Percentiles rank a stretch among this genome's conserved stretches.
These are phyloP conservation scores for Aspergillus texensis DNA, from an alignment of 2,329 filamentous ascomycete genomes.

Conservation along the genomic window DNA sequence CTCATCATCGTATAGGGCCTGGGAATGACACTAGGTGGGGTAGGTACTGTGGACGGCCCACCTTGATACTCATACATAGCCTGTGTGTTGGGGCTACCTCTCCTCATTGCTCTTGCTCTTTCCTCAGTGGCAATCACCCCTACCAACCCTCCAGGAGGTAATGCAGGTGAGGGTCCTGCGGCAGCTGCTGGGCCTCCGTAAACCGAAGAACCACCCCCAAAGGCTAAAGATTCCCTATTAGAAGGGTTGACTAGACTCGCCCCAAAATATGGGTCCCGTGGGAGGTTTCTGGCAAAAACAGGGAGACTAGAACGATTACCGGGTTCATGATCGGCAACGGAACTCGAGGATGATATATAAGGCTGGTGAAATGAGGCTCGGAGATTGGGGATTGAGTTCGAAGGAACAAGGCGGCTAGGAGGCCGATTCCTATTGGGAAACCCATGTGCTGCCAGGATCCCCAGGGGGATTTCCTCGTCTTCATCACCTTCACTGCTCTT, in stretches of 20 bases:
- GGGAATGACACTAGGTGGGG: constrained; percentile 34
- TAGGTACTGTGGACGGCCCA: constrained; percentile 34
- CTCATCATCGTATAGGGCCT: constrained; percentile 42
- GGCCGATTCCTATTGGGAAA: constrained; percentile 80
- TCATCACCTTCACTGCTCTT: constrained; percentile 63
- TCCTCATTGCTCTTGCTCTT: constrained; percentile 72
- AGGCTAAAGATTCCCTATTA: constrained; percentile 73
- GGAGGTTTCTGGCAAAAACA: constrained; percentile 79
- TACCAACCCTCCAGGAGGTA: constrained; percentile 76
- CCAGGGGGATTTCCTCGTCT: constrained; percentile 85
- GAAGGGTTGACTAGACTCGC: constrained; percentile 73
- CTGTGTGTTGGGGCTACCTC: constrained; percentile 74
- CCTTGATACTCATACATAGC: constrained; percentile 43
- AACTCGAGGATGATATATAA: constrained; percentile 57
- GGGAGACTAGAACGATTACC: constrained; percentile 62
- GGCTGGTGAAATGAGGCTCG: constrained; percentile 56
- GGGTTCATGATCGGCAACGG: constrained; percentile 49
- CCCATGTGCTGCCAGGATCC: constrained; percentile 83
- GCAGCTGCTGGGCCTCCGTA: constrained; percentile 40
- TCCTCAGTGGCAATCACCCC: constrained; percentile 88
- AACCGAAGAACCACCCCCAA: constrained; percentile 61
- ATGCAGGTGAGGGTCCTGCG: constrained; percentile 35
- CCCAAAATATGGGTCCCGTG: constrained; percentile 82
- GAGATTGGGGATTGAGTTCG: constrained; percentile 73
- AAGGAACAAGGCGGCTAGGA: constrained; percentile 66